phyloP scores from a whole-genome alignment of 306 rosid species.

The Trichosanthes truncata region DNA sequence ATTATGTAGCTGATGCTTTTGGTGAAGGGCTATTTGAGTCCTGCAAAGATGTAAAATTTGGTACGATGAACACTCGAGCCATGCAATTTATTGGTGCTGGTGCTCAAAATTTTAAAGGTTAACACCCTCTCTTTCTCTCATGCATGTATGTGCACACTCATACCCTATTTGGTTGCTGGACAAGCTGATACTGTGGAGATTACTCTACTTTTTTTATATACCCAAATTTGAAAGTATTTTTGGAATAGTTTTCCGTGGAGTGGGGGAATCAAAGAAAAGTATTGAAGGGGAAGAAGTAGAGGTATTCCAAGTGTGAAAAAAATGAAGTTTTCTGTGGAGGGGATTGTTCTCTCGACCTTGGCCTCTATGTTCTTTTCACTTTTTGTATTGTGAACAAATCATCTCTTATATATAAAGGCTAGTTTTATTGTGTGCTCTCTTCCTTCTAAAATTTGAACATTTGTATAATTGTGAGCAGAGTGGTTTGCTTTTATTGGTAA shows the following conservation, averaged over 20 bases:
- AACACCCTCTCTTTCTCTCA: conserved; percentile 12
- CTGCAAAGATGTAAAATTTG: conserved; percentile 95
- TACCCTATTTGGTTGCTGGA: neutral
- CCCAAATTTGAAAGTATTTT: neutral
- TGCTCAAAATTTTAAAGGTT: conserved; percentile 82
- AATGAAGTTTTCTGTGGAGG: neutral
- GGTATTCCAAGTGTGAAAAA: neutral
- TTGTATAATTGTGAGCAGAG: conserved; percentile 40
- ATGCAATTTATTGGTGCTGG: conserved; percentile 75
- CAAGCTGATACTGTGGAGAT: neutral
- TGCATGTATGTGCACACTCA: neutral
- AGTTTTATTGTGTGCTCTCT: neutral
- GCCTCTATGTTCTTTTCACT: neutral
- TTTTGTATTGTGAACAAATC: neutral
- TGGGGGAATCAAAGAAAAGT: neutral
- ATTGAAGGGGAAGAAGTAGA: neutral
- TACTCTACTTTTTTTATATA: neutral
- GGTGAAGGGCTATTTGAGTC: conserved; percentile 91
- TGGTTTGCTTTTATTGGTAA: conserved; percentile 87
- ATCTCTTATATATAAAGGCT: neutral
- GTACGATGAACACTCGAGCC: conserved; percentile 80
- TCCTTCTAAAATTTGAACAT: conserved; percentile 4
- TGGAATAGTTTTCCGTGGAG: neutral
- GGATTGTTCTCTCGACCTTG: neutral
- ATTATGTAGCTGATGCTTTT: conserved; percentile 59